Percentiles rank a stretch among this genome's conserved stretches.
phyloP scores from a whole-genome alignment of 1,284 basidiomycete species.

The Singerocomus inundabilis region DNA sequence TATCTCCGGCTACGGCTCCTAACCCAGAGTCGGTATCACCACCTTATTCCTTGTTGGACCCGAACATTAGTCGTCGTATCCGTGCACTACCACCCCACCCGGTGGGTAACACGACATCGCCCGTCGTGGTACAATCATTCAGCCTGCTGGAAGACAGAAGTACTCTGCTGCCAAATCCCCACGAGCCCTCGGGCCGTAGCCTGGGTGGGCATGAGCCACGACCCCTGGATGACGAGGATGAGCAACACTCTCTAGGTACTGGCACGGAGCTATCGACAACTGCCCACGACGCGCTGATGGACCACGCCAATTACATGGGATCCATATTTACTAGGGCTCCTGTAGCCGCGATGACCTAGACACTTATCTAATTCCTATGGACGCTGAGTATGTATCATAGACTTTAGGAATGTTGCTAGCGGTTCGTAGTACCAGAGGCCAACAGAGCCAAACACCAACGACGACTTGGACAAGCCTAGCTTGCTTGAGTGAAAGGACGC shows the following conservation, averaged over 20 bases:
- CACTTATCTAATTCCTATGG: neutral
- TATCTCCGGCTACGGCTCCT: neutral
- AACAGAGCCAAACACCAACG: slow-evolving; percentile 34
- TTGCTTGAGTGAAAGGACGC: too few relatives aligned
- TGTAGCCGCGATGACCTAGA: slow-evolving; percentile 10
- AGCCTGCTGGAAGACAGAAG: neutral
- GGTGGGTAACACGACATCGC: neutral
- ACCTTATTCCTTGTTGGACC: slow-evolving; percentile 11
- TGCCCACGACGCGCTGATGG: slow-evolving; percentile 32
- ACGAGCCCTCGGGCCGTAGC: slow-evolving; percentile 3
- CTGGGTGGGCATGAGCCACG: neutral
- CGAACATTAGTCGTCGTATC: slow-evolving; percentile 17
- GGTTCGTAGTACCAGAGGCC: too few relatives aligned
- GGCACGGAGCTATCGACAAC: slow-evolving; percentile 29
- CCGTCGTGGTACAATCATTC: neutral
- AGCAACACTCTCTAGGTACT: slow-evolving; percentile 16
- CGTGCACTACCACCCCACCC: slow-evolving; percentile 35
- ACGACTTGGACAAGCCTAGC: too few relatives aligned
- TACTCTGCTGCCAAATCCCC: slow-evolving; percentile 6
- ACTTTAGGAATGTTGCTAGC: too few relatives aligned
- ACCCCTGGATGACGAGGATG: slow-evolving; percentile 17
- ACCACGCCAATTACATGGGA: slow-evolving; percentile 28
- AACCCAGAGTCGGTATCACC: slow-evolving; percentile 12
- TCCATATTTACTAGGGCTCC: slow-evolving; percentile 14
- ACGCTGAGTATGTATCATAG: neutral